Base-by-base conservation (phyloP, 2,329 filamentous ascomycete genomes). In the Blastomyces percursus region DNA sequence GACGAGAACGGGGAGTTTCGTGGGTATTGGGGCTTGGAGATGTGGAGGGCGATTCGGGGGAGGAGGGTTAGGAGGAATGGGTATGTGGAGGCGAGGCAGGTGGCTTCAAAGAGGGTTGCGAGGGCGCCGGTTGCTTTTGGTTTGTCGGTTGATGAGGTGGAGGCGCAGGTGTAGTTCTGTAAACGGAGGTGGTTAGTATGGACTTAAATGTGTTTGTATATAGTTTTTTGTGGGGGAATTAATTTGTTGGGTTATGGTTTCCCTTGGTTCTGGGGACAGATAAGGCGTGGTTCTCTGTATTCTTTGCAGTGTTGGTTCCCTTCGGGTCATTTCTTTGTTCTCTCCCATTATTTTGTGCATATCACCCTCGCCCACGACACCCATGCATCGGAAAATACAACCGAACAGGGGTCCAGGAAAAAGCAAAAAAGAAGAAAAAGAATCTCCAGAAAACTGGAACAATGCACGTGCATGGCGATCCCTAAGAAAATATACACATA, bases 101-200 rank as follows among this genome's bases (percentile, higher is more conserved):
- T 89, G 64, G 86, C 89, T 76, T 96, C 91, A 85, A 89, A 96
- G 69, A 97, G 89, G 1, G 84, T 86, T 61, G 93, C 93, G 0
- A 90, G 72, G 61, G 93, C 93, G 66, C 93, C 93, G 59, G 80
- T 75, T 21, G 86, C 80, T 11, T 79, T 80, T 16, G 93, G 92
- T 0, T 77, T 77, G 0, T 84, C 82, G 3, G 82, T 82, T 1
- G 83, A 72, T 68, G 81, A 77, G 63, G 83, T 79, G 80, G 81
- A 77, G 63, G 83, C 79, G 80, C 93, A 96, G 60, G 90, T 95
- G 80, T 96, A 97, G 82, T 96, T 96, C 78, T 96, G 48, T 59
- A 38, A n/a, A 21, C 1, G 16, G 51, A 19, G 16, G 30, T 38
- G 42, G 42, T 52, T 48, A 40, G 57, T 62, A n/a, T 38, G 12